A percentile compares a stretch with the other conserved stretches of the same genome.
These are phyloP conservation scores for Phytophthora sojae DNA, from an alignment of 352 stramenopile genomes.

Conservation along the genomic window DNA sequence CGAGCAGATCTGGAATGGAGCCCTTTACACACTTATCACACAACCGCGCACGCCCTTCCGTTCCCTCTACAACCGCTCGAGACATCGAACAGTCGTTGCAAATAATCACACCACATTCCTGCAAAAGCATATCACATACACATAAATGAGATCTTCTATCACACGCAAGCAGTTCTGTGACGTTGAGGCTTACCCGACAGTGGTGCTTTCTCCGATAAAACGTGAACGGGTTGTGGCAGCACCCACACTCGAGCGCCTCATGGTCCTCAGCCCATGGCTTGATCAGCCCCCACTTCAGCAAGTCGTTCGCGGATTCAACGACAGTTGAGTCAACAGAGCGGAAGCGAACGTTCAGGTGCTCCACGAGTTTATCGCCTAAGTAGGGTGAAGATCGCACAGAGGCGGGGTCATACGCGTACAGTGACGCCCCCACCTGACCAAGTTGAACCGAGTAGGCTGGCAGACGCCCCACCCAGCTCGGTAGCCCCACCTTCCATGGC, in stretches of 20 bases:
- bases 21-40: slow-evolving; percentile 88
- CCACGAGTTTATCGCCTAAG: slow-evolving; percentile 81
- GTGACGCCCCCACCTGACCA: slow-evolving; percentile 81
- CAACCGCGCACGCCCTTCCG: slow-evolving; percentile 77
- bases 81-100: slow-evolving; percentile 89
- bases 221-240: slow-evolving; percentile 81
- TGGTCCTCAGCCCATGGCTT: slow-evolving; percentile 92
- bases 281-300: slow-evolving; percentile 88
- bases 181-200: slow-evolving; percentile 61
- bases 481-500: slow-evolving; percentile 82
- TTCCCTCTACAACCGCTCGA: slow-evolving; percentile 82
- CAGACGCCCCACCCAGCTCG: slow-evolving; percentile 86
- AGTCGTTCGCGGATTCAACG: slow-evolving; percentile 84
- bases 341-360: slow-evolving; percentile 84
- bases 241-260: slow-evolving; percentile 73
- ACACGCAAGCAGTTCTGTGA: background rate
- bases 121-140: slow-evolving; percentile 6
- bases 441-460: slow-evolving; percentile 87
- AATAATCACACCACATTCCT: slow-evolving; percentile 91
- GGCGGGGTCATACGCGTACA: slow-evolving; percentile 73
- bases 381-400: slow-evolving; percentile 73
- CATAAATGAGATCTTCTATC: background rate
- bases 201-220: slow-evolving; percentile 88
- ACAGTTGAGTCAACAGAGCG: slow-evolving; percentile 65
- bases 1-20: slow-evolving; percentile 76